Conservation (phyloP, 2,329 filamentous ascomycete genomes). For the Hypoxylon sp. region DNA sequence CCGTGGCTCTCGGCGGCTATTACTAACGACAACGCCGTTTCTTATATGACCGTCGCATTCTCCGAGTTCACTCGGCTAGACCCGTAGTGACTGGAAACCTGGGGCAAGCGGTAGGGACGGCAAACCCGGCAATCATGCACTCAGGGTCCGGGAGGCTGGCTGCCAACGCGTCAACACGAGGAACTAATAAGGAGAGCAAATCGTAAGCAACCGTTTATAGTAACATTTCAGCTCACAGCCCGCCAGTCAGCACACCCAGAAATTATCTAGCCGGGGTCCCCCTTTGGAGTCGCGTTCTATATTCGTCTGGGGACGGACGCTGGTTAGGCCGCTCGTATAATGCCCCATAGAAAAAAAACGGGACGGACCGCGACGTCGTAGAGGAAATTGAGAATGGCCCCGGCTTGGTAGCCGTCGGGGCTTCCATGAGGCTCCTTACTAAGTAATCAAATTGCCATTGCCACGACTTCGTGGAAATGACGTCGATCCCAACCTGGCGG, state of each 20-base stretch:
- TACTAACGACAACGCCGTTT: not conserved
- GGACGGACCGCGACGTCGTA: not conserved
- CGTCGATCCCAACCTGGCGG: constrained; percentile 24
- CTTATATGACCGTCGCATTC: not conserved
- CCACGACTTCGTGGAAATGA: constrained; percentile 25
- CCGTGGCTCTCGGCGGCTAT: not conserved
- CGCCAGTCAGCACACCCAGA: constrained; percentile 6
- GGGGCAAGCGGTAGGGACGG: not conserved
- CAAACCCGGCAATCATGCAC: not conserved
- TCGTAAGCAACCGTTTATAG: not conserved
- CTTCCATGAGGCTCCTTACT: constrained; percentile 1
- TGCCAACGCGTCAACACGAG: constrained; percentile 2
- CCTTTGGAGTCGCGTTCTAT: not conserved
- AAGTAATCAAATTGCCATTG: constrained; percentile 2
- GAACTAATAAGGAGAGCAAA: not conserved
- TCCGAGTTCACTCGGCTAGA: not conserved
- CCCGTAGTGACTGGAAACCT: not conserved
- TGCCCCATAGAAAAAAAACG: constrained; percentile 14
- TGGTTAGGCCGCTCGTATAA: constrained; percentile 17
- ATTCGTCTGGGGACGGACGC: not conserved
- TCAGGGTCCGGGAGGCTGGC: not conserved
- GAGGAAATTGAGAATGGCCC: constrained; percentile 8
- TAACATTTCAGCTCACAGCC: constrained; percentile 6
- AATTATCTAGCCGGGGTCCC: not conserved
- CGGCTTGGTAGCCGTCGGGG: constrained; percentile 10